A percentile compares a stretch with the other conserved stretches of the same genome.
Evolutionary conservation across 2,329 filamentous ascomycete genomes (phyloP).

Genomic region (Arthrobotrys conoides): DNA sequence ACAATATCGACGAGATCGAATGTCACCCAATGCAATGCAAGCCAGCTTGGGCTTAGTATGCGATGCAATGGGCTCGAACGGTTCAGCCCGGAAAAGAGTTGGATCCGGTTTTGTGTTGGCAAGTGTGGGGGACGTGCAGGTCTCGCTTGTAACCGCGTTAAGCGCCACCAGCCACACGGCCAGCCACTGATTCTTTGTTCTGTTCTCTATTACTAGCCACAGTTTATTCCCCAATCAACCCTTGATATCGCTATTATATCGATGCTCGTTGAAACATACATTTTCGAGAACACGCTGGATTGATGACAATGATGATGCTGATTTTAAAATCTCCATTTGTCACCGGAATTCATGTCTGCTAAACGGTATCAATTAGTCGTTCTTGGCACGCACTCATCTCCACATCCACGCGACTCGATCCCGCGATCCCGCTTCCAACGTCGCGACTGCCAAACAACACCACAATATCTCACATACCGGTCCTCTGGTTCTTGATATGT

Average conservation of each 20-base stretch:
- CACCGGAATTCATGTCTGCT: background rate
- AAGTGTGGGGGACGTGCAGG: slow-evolving; percentile 51
- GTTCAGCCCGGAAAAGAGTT: background rate
- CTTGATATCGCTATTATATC: background rate
- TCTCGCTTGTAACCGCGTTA: slow-evolving; percentile 46
- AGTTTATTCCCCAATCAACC: slow-evolving; percentile 1
- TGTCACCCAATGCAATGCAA: no score
- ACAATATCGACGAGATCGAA: no score
- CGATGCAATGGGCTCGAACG: background rate
- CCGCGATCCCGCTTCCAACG: slow-evolving; percentile 24
- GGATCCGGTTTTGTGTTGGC: slow-evolving; percentile 44
- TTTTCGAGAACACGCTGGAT: slow-evolving; percentile 4
- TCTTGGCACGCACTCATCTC: slow-evolving; percentile 26
- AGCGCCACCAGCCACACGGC: slow-evolving; percentile 13
- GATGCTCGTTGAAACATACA: no score
- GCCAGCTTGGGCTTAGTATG: no score
- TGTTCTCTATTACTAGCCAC: background rate
- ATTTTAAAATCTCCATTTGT: background rate
- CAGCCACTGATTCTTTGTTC: background rate
- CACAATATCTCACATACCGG: slow-evolving; percentile 1
- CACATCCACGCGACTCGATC: slow-evolving; percentile 21
- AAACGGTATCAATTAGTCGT: background rate
- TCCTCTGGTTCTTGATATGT: no score
- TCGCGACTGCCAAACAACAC: slow-evolving; percentile 51
- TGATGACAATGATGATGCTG: no score